Conservation (phyloP, 208 protist genomes). For the Wallacemonas collosoma region DNA sequence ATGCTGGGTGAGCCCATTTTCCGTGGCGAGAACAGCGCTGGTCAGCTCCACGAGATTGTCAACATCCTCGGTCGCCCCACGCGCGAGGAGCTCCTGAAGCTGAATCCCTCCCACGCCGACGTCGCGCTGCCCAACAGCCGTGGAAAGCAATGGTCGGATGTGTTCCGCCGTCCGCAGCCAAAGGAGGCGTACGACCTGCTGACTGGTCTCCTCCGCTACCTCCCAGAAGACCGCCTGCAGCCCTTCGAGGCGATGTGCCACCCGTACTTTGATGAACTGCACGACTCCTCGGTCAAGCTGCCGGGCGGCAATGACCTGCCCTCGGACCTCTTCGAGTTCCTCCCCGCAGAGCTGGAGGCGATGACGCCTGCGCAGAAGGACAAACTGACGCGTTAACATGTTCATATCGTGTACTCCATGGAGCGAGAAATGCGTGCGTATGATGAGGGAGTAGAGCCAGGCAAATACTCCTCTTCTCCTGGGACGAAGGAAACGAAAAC, state of each 20-base stretch:
- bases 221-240: constrained; percentile 85
- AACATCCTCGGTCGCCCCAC: constrained; percentile 96
- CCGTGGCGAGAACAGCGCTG: constrained; percentile 98
- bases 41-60: constrained; percentile 97
- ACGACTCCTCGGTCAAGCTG: constrained; percentile 70
- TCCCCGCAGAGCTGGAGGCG: constrained; percentile 56
- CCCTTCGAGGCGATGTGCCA: constrained; percentile 94
- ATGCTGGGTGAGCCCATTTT: constrained; percentile 99
- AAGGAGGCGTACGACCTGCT: constrained; percentile 94
- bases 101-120: constrained; percentile 58
- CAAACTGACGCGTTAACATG: constrained; percentile 43
- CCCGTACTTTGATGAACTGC: constrained; percentile 98
- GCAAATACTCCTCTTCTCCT: too few relatives aligned
- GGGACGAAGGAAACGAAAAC: too few relatives aligned
- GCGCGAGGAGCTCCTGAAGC: constrained; percentile 64
- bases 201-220: constrained; percentile 93
- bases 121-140: constrained; percentile 55
- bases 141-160: constrained; percentile 55
- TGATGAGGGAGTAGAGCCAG: too few relatives aligned
- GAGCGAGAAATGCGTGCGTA: too few relatives aligned
- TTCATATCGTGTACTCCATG: too few relatives aligned
- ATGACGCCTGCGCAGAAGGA: constrained; percentile 67
- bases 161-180: constrained; percentile 59
- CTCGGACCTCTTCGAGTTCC: constrained; percentile 65
- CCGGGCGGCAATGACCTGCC: constrained; percentile 72